Percentiles rank a stretch among this genome's conserved stretches.
Evolutionary conservation across 768 basidiomycete genomes (phyloP).

Genomic region (Glaciozyma martinii): DNA sequence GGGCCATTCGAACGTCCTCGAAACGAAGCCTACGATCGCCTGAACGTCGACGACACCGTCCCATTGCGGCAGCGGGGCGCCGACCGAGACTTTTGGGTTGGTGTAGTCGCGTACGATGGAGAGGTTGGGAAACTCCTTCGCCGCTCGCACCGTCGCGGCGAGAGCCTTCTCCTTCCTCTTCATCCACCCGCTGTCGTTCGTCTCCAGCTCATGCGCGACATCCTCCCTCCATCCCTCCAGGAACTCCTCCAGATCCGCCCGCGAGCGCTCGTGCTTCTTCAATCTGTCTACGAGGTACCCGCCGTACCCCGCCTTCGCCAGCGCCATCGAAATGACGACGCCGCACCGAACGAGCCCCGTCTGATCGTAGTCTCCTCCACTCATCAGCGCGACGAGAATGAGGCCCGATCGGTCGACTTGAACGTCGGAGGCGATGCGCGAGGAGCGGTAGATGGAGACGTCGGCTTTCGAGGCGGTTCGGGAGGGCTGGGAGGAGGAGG

Average conservation of each 20-base stretch:
- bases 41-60: background rate
- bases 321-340: background rate
- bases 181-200: slow-evolving; percentile 7
- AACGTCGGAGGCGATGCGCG: slow-evolving; percentile 1
- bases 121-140: slow-evolving; percentile 4
- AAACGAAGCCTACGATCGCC: slow-evolving; percentile 1
- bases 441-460: slow-evolving; percentile 6
- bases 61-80: no score
- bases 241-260: background rate
- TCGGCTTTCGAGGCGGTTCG: background rate
- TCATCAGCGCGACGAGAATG: slow-evolving; percentile 26
- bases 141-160: slow-evolving; percentile 8
- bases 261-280: background rate
- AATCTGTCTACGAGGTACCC: slow-evolving; percentile 7
- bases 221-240: slow-evolving; percentile 7
- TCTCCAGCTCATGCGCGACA: slow-evolving; percentile 16
- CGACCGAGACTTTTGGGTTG: slow-evolving; percentile 4
- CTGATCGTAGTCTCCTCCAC: slow-evolving; percentile 29
- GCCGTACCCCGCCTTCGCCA: slow-evolving; percentile 13
- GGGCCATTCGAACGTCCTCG: slow-evolving; percentile 17
- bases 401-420: slow-evolving; percentile 14
- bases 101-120: slow-evolving; percentile 13
- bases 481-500: background rate
- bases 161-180: background rate
- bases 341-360: slow-evolving; percentile 5